Percentiles rank a stretch among this genome's conserved stretches.
Conservation (phyloP, 163 green algal genomes). For the Botryococcus braunii region DNA sequence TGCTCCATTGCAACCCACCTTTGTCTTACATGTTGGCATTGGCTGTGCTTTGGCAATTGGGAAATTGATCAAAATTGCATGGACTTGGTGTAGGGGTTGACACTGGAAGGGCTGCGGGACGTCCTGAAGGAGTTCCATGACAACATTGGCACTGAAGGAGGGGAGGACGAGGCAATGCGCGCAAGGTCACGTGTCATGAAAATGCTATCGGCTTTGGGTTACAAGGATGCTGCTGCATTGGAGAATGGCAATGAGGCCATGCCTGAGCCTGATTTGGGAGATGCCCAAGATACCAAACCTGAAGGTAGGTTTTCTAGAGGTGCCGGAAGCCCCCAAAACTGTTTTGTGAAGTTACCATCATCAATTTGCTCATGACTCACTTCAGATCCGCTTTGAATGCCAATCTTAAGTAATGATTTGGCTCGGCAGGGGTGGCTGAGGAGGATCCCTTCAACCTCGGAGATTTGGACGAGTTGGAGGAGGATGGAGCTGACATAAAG, state of each 20-base stretch:
- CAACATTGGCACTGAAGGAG: constrained; percentile 4
- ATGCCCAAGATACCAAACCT: neutral
- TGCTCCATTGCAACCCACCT: no score
- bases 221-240: neutral
- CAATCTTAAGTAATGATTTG: neutral
- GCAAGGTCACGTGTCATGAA: constrained; percentile 1
- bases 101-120: constrained; percentile 1
- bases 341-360: neutral
- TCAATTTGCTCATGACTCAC: neutral
- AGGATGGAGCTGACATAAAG: neutral
- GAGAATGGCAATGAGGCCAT: neutral
- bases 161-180: constrained; percentile 2
- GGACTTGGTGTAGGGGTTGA: neutral
- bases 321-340: neutral
- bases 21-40: no score
- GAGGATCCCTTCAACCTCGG: constrained; percentile 8
- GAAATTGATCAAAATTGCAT: no score
- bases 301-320: neutral
- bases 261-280: neutral
- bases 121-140: constrained; percentile 11
- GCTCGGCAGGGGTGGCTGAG: neutral
- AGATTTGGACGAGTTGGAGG: neutral
- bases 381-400: neutral
- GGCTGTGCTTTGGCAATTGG: no score
- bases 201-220: constrained; percentile 4